These are phyloP conservation scores for Tetrahymena thermophila DNA, from an alignment of 73 alveolate species.

Conservation along the genomic window DNA sequence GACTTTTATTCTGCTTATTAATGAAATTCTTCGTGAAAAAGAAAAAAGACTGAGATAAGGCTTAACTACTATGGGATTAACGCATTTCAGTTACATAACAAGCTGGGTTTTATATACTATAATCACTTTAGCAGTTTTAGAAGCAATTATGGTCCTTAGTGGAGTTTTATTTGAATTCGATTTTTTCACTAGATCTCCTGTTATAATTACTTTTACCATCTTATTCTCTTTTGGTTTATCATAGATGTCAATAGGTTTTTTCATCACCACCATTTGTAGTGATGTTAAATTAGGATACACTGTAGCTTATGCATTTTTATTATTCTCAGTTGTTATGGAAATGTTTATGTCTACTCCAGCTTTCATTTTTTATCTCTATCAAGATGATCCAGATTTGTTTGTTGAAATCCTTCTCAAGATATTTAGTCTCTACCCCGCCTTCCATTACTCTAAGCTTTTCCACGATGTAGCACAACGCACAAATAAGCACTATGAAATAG, in stretches of 20 bases:
- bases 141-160: constrained; percentile 19
- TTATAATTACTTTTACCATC: constrained; percentile 31
- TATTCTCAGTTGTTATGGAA: constrained; percentile 44
- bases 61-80: constrained; percentile 54
- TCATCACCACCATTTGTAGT: constrained; percentile 29
- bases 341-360: constrained; percentile 41
- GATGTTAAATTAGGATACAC: constrained; percentile 50
- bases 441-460: constrained; percentile 37
- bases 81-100: constrained; percentile 49
- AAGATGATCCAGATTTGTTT: constrained; percentile 39
- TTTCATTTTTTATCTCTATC: constrained; percentile 22
- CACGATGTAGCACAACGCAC: constrained; percentile 44
- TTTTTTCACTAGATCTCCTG: constrained; percentile 52
- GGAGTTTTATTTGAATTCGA: constrained; percentile 42
- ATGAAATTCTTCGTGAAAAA: constrained; percentile 69
- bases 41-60: constrained; percentile 69
- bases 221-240: constrained; percentile 38
- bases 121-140: constrained; percentile 10
- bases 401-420: constrained; percentile 10
- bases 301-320: constrained; percentile 44
- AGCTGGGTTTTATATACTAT: constrained; percentile 53
- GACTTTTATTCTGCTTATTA: constrained; percentile 52
- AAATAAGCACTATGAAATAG: constrained; percentile 37
- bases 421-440: constrained; percentile 49
- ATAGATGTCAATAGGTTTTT: constrained; percentile 36